Percentiles rank a stretch among this genome's conserved stretches.
Conservation (phyloP, 495 filamentous ascomycete genomes). For the Tetracladium setigerum region DNA sequence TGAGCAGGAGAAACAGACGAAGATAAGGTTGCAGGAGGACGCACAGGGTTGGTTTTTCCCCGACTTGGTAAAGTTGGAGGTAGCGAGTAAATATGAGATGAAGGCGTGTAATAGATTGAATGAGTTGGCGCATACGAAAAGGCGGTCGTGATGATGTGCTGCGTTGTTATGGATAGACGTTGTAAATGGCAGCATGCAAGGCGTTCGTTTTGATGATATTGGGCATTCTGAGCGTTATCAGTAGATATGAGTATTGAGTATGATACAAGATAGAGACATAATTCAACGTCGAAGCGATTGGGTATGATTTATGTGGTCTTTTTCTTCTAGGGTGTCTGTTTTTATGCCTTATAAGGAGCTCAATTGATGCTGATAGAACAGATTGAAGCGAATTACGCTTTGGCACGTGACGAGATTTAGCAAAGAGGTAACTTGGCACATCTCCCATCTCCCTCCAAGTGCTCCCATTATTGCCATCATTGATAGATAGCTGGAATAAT, state of each 20-base stretch:
- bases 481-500: no score
- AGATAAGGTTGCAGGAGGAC: constrained; percentile 61
- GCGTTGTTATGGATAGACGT: neutral
- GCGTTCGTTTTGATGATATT: neutral
- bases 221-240: neutral
- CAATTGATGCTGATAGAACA: no score
- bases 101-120: constrained; percentile 24
- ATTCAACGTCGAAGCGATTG: no score
- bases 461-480: no score
- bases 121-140: constrained; percentile 13
- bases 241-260: neutral
- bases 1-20: constrained; percentile 56
- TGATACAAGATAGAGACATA: no score
- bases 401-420: no score
- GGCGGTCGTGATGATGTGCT: neutral
- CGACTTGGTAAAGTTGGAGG: constrained; percentile 68
- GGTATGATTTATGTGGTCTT: no score
- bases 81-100: constrained; percentile 50
- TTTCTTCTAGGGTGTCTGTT: no score
- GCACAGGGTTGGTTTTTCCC: constrained; percentile 86
- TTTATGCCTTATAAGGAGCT: no score
- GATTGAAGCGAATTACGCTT: no score
- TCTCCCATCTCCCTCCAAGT: no score
- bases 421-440: no score
- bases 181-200: neutral